phyloP scores from a whole-genome alignment of 129 eudicot species.

The Centrapalus pauciflorus region DNA sequence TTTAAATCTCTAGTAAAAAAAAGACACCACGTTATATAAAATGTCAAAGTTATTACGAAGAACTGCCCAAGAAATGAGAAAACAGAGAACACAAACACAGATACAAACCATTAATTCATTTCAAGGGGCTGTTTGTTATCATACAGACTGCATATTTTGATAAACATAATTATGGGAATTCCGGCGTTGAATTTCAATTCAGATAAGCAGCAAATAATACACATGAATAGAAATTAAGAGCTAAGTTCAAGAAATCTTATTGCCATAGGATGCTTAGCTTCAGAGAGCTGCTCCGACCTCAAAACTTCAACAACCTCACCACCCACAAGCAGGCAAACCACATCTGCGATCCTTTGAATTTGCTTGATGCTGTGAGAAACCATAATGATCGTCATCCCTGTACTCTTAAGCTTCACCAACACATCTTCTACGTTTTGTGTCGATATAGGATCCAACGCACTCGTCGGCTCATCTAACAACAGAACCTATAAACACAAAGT shows the following conservation, averaged over 20 bases:
- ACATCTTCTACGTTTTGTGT: constrained; percentile 88
- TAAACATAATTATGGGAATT: background rate
- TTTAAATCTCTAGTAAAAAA: no score
- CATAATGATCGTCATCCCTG: constrained; percentile 62
- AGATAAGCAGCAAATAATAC: no score
- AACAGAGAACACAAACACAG: background rate
- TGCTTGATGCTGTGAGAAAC: constrained; percentile 97
- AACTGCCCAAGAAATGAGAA: no score
- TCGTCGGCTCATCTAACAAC: constrained; percentile 92
- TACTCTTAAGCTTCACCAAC: constrained; percentile 64
- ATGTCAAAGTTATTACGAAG: no score
- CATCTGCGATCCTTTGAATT: constrained; percentile 86
- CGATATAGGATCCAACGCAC: constrained; percentile 95
- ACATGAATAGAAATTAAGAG: constrained; percentile 23
- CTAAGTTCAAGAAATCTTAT: constrained; percentile 73
- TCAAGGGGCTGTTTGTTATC: background rate
- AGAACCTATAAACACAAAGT: constrained; percentile 48
- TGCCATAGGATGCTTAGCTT: constrained; percentile 94
- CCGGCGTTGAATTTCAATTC: background rate
- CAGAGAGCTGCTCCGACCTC: constrained; percentile 50
- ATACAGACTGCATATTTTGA: background rate
- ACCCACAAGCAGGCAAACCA: constrained; percentile 75
- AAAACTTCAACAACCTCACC: constrained; percentile 87
- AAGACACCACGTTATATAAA: no score
- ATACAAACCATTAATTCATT: background rate